These are phyloP conservation scores for Abrus pulchellus DNA, from an alignment of 306 rosid species.

Conservation along the genomic window DNA sequence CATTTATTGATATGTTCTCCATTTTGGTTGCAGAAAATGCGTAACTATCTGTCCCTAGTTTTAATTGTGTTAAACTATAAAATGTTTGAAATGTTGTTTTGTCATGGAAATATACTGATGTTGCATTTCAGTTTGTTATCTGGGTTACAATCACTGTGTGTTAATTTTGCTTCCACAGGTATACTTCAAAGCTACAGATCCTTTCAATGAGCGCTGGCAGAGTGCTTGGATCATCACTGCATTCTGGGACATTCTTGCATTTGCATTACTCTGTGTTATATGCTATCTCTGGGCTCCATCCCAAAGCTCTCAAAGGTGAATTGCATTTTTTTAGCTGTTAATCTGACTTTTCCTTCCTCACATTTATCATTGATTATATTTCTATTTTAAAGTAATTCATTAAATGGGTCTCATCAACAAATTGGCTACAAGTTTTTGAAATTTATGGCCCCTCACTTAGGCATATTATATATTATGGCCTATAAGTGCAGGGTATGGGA, in stretches of 20 bases:
- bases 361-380: conserved; percentile 28
- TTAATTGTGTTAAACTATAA: too few species aligned
- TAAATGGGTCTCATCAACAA: conserved; percentile 33
- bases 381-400: conserved; percentile 20
- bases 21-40: conserved; percentile 3
- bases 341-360: conserved; percentile 20
- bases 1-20: conserved; percentile 13
- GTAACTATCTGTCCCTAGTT: neutral
- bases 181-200: conserved; percentile 97
- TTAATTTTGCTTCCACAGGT: conserved; percentile 61
- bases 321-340: conserved; percentile 5
- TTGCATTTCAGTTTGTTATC: conserved; percentile 15
- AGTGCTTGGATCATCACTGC: conserved; percentile 98
- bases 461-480: conserved; percentile 19
- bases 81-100: conserved; percentile 14
- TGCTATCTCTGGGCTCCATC: conserved; percentile 99
- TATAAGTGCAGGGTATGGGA: neutral
- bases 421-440: conserved; percentile 35
- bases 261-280: conserved; percentile 82
- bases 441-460: conserved; percentile 27
- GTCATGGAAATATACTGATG: conserved; percentile 13
- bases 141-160: conserved; percentile 24
- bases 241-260: conserved; percentile 92
- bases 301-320: conserved; percentile 94
- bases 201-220: conserved; percentile 96